Percentiles rank a stretch among this genome's conserved stretches.
These are phyloP conservation scores for Aspergillus awamori DNA, from an alignment of 2,329 filamentous ascomycete genomes.

Conservation along the genomic window DNA sequence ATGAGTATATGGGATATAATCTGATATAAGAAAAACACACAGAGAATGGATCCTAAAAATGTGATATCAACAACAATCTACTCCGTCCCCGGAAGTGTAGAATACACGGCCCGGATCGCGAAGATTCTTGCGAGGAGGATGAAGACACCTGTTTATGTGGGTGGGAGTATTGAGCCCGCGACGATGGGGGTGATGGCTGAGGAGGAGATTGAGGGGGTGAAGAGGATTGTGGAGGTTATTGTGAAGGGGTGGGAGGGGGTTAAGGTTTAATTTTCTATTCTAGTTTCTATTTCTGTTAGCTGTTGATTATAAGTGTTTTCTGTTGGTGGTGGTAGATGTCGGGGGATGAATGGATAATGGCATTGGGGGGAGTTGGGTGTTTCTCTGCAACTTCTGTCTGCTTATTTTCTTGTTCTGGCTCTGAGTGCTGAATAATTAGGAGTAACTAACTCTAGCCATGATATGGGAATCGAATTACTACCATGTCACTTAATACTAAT, in stretches of 20 bases:
- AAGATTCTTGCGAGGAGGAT: conserved; percentile 77
- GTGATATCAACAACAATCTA: conserved; percentile 78
- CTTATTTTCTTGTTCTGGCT: not conserved
- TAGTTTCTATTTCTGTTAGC: not conserved
- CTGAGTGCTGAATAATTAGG: too few relatives aligned
- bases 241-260: conserved; percentile 50
- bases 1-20: too few relatives aligned
- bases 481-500: too few relatives aligned
- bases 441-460: too few relatives aligned
- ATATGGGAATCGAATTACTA: too few relatives aligned
- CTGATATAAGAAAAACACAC: too few relatives aligned
- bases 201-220: conserved; percentile 91
- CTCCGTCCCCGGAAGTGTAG: conserved; percentile 70
- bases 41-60: conserved; percentile 46
- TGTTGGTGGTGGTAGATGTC: not conserved
- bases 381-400: not conserved
- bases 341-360: not conserved
- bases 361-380: not conserved
- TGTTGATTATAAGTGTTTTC: not conserved
- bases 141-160: conserved; percentile 80
- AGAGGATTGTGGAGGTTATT: conserved; percentile 71
- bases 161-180: conserved; percentile 79
- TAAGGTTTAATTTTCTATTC: not conserved
- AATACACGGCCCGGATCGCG: conserved; percentile 83
- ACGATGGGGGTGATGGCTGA: conserved; percentile 79